Evolutionary conservation across 352 stramenopile genomes (phyloP), one percentile per base, ranked within the genome.

Genomic region (Halophytophthora batemanensis): DNA sequence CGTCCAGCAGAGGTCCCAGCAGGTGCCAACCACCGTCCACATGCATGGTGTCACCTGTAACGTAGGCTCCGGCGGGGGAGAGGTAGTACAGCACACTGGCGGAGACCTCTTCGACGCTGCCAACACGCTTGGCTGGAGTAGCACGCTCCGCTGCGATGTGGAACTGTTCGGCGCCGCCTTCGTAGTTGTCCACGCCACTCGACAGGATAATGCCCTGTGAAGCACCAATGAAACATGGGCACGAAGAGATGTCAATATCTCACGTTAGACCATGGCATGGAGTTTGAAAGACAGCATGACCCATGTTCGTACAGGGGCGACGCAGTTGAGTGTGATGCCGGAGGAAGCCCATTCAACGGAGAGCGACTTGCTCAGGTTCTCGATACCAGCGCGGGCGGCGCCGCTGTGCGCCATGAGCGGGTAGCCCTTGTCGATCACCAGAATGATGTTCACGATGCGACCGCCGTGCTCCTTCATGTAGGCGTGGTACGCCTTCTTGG

Each of bases 361-460:
- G 11, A 98, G 76, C 31, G 91, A 97, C 61, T 97, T 97, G 48
- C 71, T 93, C 53, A 98, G 82, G 66, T 98, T 98, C 61, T 98
- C 82, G 14, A 98, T 86, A 13, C 81, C 94, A 19, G 91, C 93
- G 40, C 94, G 77, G 38, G 92, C 89, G 6, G 92, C 90, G n/a
- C 82, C 79, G 39, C 76, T 87, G 70, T 98, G 93, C 14, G 80
- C 82, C 82, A 98, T 97, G 22, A 85, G 52, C 6, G 92, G 92
- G 65, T 97, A 97, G 7, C 95, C 95, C 57, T 97, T 98, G 37
- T 91, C 74, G 71, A 97, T 96, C 29, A 93, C 89, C 8, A 98
- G 69, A 18, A 96, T 97, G 59, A 98, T 98, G 71, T 97, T 98
- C 22, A 98, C 93, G 53, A 98, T 97, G 38, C 78, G 89, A 15